Evolutionary conservation across 805 yeast genomes (phyloP), one percentile per base, ranked within the genome.

Genomic region (Grigorovia humatica): DNA sequence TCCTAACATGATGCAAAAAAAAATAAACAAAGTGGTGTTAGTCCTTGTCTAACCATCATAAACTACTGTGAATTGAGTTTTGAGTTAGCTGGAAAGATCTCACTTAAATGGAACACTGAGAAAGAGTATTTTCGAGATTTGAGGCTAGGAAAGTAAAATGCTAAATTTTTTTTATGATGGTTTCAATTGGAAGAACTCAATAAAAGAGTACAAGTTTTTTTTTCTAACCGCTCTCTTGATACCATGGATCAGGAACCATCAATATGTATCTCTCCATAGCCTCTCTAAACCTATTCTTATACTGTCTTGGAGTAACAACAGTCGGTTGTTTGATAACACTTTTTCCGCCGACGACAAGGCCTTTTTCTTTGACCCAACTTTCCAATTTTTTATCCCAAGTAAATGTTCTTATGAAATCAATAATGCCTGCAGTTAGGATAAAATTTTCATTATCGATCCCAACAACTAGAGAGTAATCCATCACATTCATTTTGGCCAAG

Each of bases 361-460:
- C 90, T 60, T 88, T 85, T 52, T 95, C 99, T 65, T 93, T 93
- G 41, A 93, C 99, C 99, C 99, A 93, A 65, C 95, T 89, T 66
- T 93, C 99, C 29, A 93, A 79, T 68, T 90, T 93, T 68, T 93
- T 93, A 62, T 93, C 99, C 99, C 99, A 93, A 0, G 99, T 93
- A 61, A 91, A 93, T 0, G 99, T 89, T 53, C 99, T 71, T 45
- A 93, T 82, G 74, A 95, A 93, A 67, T 93, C 85, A 54, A 93
- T 90, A 43, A 93, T 90, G 3, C 99, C 99, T 13, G 90, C 96
- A 18, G 89, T 88, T 41, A 93, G 73, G 51, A 83, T 83, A 49
- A 77, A 76, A 55, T 78, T 78, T 20, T 79, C 76, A 48, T 69
- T 72, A 63, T 93, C 96, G 43, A 93, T 87, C 0, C 98, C 99